Percentiles rank a stretch among this genome's conserved stretches.
Evolutionary conservation across 345 rosid species (phyloP).

Genomic region (Syzygium oleosum): DNA sequence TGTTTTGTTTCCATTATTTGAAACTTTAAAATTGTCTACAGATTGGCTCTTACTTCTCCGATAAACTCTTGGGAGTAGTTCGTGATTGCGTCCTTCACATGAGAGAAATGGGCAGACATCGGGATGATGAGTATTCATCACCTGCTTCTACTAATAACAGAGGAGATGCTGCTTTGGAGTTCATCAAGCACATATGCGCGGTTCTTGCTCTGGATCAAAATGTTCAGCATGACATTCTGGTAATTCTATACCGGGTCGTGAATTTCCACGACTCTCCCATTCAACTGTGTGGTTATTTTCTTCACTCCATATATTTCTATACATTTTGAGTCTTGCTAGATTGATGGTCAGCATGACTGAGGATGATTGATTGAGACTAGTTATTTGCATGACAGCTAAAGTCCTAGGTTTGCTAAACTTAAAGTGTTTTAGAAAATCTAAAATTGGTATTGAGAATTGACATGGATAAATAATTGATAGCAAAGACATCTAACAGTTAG

Average conservation of each 20-base stretch:
- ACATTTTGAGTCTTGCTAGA: not conserved
- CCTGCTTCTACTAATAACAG: conserved; percentile 12
- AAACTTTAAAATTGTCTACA: conserved; percentile 15
- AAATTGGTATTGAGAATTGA: not conserved
- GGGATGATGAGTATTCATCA: conserved; percentile 12
- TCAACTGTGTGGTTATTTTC: not conserved
- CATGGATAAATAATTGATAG: not conserved
- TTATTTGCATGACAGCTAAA: not conserved
- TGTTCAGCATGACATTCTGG: conserved; percentile 87
- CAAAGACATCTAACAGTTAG: not conserved
- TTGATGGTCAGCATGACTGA: not conserved
- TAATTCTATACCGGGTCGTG: conserved; percentile 5
- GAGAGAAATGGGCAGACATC: conserved; percentile 38
- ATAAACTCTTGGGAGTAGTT: conserved; percentile 58
- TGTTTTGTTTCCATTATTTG: conserved; percentile 1
- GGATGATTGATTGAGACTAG: not conserved
- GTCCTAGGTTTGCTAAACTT: not conserved
- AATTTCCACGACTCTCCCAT: not conserved
- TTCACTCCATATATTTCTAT: not conserved
- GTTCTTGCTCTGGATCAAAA: conserved; percentile 77
- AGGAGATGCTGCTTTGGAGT: conserved; percentile 68
- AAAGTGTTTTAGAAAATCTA: not conserved
- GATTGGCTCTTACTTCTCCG: conserved; percentile 61
- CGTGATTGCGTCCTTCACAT: conserved; percentile 50
- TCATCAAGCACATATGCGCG: conserved; percentile 72